Evolutionary conservation across 116 monocot species (phyloP), one percentile per base, ranked within the genome.

Genomic region (Iris pallida): DNA sequence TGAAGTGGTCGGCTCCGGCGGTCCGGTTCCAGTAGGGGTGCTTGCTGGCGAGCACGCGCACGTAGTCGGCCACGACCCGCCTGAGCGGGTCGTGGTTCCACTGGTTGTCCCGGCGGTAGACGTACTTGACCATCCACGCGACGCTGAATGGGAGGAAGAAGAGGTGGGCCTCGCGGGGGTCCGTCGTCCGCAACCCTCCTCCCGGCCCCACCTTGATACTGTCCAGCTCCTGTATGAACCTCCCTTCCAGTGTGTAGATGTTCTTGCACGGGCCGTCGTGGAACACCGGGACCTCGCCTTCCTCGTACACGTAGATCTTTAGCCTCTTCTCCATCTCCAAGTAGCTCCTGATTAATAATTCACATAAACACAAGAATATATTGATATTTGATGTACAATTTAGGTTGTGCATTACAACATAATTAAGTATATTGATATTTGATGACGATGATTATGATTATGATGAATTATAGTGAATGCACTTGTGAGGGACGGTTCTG

Each of bases 111-210:
- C 53, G 61, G 6, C 43, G 11, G 83, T 88, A 81, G 0, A 84
- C 20, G 58, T 63, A 83, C 51, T 57, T 47, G 12, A 88, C 89
- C 68, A 88, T 86, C 72, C 73, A 65, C 8, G 79, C 47, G 4
- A 93, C 79, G 43, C 89, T 93, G 63, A 93, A 81, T 1, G 89
- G 93, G 12, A 93, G 74, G 73, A 91, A 84, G 73, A 85, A 88
- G 44, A 68, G 70, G 53, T 82, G 82, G 4, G 91, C 91, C 16
- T 68, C 7, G 3, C 7, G 45, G 8, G 85, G 78, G 64, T 85
- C 73, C 17, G 65, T 12, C 41, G 80, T 11, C 4, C 88, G 47
- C 53, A 61, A 47, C 20, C 73, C 45, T 5, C 48, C 60, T 65
- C 18, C 43, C 30, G 54, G 16, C 9, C 16, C n/a, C 19, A 17